Percentiles rank a stretch among this genome's conserved stretches.
phyloP scores from a whole-genome alignment of 495 filamentous ascomycete genomes.

The Penicillium longicatenatum region DNA sequence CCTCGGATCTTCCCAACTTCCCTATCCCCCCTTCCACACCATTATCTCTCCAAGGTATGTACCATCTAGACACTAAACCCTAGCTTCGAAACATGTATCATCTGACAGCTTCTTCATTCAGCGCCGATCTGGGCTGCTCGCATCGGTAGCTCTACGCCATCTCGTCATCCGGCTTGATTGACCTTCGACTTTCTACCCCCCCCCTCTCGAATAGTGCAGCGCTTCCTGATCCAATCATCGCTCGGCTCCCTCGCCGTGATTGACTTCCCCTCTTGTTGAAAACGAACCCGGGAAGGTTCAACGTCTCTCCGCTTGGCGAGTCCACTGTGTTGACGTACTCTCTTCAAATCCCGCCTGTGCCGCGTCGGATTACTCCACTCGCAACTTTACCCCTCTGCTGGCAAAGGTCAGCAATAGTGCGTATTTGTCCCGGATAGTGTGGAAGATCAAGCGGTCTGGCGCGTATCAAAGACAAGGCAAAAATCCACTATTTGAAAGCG shows the following conservation, averaged over 20 bases:
- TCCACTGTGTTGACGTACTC: slow-evolving; percentile 21
- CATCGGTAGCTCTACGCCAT: slow-evolving; percentile 34
- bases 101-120: slow-evolving; percentile 28
- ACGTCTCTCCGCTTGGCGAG: slow-evolving; percentile 22
- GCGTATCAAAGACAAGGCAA: slow-evolving; percentile 12
- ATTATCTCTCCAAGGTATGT: slow-evolving; percentile 1
- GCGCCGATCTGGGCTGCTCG: slow-evolving; percentile 31
- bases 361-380: not conserved
- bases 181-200: slow-evolving; percentile 13
- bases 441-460: slow-evolving; percentile 16
- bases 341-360: slow-evolving; percentile 8
- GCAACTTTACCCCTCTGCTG: not conserved
- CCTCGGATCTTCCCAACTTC: slow-evolving; percentile 4
- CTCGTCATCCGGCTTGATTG: slow-evolving; percentile 28
- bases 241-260: slow-evolving; percentile 12
- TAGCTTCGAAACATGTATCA: slow-evolving; percentile 27
- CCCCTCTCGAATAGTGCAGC: slow-evolving; percentile 21
- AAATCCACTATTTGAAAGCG: slow-evolving; percentile 12
- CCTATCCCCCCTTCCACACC: slow-evolving; percentile 1
- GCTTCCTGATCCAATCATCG: slow-evolving; percentile 34
- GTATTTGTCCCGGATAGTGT: not conserved
- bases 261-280: slow-evolving; percentile 12
- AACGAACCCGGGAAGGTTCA: slow-evolving; percentile 23
- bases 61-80: not conserved
- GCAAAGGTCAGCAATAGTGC: not conserved